Base-by-base conservation (phyloP, 306 rosid species). In the Rubus idaeus region DNA sequence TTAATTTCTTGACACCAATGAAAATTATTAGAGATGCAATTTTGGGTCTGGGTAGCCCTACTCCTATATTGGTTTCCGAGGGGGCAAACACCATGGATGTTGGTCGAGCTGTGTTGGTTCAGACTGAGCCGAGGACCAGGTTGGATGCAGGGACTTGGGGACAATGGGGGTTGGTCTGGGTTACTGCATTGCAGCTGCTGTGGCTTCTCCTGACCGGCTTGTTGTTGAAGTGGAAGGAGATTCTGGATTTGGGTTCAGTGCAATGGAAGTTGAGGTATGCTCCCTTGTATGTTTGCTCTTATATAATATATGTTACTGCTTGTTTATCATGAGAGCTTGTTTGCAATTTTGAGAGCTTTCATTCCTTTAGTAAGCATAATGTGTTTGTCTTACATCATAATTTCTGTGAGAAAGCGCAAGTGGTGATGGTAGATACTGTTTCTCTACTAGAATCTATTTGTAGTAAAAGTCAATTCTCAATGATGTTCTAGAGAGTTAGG, bases 231-330 rank as follows among this genome's bases (percentile, higher is more conserved):
- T 92, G 58, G 99, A 95, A 83, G 99, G 99, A 30, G 97, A 95
- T 84, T 95, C 99, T 76, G 99, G 94, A 77, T 92, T 92, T 37
- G 97, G 97, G 41, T 95, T 95, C 64, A 95, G 99, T 63, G 99
- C 96, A 37, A 89, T 95, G 71, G 99, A 95, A 95, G 99, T 95
- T 83, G 99, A 95, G 99, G 99, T 95, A 83, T 86, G 68, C 6
- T 69, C n/a, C 69, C 42, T 40, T 13, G 62, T 68, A 10, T 39
- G 42, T 56, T 9, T 18, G 17, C 47, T 44, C 52, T 64, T 74
- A 4, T 56, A 52, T 11, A 30, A 18, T 37, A 42, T 74, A 23
- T 10, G 57, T 39, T 35, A 23, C 26, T 23, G 26, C 26, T 26
- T 18, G 4, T n/a, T 67, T 18, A 55, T 40, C 23, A 23, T 40